Conservation (phyloP, 2,329 filamentous ascomycete genomes). For the Talaromyces sp. region DNA sequence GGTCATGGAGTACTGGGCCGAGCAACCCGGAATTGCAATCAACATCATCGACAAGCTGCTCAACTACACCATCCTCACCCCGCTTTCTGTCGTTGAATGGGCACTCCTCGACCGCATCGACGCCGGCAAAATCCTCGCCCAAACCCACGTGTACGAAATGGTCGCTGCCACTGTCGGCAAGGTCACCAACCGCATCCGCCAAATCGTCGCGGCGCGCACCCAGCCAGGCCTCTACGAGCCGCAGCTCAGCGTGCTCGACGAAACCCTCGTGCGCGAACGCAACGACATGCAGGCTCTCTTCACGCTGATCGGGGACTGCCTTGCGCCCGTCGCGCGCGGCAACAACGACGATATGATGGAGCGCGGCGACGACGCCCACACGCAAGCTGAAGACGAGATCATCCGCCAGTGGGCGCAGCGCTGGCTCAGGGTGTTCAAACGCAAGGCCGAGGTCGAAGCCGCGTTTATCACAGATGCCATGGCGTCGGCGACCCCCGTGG, state of each 20-base stretch:
- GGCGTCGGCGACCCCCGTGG: conserved; percentile 41
- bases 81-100: conserved; percentile 83
- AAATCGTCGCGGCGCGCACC: conserved; percentile 64
- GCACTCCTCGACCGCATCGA: conserved; percentile 64
- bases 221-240: conserved; percentile 50
- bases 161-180: conserved; percentile 84
- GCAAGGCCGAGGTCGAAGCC: conserved; percentile 82
- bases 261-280: conserved; percentile 64
- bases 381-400: conserved; percentile 53
- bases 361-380: conserved; percentile 44
- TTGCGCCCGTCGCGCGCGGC: conserved; percentile 66
- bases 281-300: conserved; percentile 75
- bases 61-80: conserved; percentile 92
- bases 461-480: conserved; percentile 57
- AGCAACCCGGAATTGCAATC: conserved; percentile 86
- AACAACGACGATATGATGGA: conserved; percentile 73
- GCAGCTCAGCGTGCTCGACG: conserved; percentile 57
- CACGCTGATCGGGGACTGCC: conserved; percentile 70
- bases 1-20: conserved; percentile 87
- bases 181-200: conserved; percentile 78
- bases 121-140: conserved; percentile 63
- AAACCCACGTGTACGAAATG: conserved; percentile 81
- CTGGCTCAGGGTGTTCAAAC: conserved; percentile 79
- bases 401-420: conserved; percentile 75
- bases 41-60: conserved; percentile 94